Base-by-base conservation (phyloP, 345 rosid genomes). In the Viola odorata region DNA sequence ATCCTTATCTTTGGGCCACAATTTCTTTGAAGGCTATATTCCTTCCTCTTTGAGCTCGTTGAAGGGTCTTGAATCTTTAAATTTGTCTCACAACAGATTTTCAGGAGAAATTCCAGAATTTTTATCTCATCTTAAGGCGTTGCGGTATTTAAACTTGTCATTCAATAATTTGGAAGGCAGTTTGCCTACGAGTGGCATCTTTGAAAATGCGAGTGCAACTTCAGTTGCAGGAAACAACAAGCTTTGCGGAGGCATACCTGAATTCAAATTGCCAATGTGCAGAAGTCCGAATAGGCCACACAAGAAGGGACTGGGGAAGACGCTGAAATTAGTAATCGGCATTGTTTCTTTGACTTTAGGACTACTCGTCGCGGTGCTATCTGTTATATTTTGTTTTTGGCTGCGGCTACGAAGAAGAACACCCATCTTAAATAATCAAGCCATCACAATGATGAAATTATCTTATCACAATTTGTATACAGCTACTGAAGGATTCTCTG, bases 91-190 rank as follows among this genome's bases (percentile, higher is more conserved):
- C 23, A 57, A 57, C 37, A 57, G 16, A 14, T 41, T 57, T 4
- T 57, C 61, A 9, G 61, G 61, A 3, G 16, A 40, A 41, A 57
- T 57, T 57, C 61, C 61, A 8, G 38, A 16, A 9, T 57, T 40
- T 57, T 15, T 57, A 3, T 32, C 36, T 1, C 5, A 9, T 0
- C 41, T 57, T 6, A 1, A 14, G 5, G 7, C 7, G 5, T 7
- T 41, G 36, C 13, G 15, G 12, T 0, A 10, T 10, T 8, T 41
- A 13, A 14, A 39, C 13, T 17, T 57, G n/a, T 40, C 61, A 1
- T 41, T 9, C 37, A 57, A 57, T 41, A 5, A 16, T 14, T 57
- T 57, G 8, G 48, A 57, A 4, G 61, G 61, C 37, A 41, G 1
- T 4, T 7, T 55, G 32, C 59, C 42, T 37, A 39, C 42, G 1